phyloP scores from a whole-genome alignment of 1,139 yeast species.

The Taphrina populina region DNA sequence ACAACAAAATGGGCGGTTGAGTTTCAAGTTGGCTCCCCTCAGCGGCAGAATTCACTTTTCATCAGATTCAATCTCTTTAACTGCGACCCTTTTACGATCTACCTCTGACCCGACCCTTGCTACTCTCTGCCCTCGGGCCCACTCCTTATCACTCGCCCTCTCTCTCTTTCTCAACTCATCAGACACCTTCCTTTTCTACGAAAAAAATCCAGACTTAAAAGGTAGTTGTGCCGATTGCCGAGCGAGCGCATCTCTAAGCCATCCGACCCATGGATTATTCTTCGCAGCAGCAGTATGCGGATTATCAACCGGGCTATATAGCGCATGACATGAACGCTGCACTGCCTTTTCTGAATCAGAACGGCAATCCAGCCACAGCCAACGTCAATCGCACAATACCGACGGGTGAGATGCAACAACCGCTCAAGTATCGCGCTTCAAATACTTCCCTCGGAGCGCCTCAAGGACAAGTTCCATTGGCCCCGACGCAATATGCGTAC shows the following conservation, averaged over 20 bases:
- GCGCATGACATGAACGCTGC: constrained; percentile 9
- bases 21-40: too few relatives aligned
- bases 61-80: neutral
- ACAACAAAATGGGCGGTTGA: too few relatives aligned
- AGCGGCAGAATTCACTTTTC: neutral
- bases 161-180: neutral
- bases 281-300: constrained; percentile 22
- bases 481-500: constrained; percentile 9
- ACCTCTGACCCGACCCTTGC: neutral
- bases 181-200: neutral
- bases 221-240: too few relatives aligned
- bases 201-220: too few relatives aligned
- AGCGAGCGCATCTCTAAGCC: too few relatives aligned
- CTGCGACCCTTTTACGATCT: neutral
- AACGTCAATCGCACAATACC: neutral
- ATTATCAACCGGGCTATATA: constrained; percentile 11
- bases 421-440: constrained; percentile 18
- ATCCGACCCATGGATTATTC: constrained; percentile 14
- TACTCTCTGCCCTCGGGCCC: neutral
- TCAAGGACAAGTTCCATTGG: constrained; percentile 10
- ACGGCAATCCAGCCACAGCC: neutral
- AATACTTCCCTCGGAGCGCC: constrained; percentile 17
- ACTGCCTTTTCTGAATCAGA: constrained; percentile 20
- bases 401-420: constrained; percentile 4
- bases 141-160: constrained; percentile 1